Conservation (phyloP, 1,139 yeast genomes). For the Candida neerlandica region DNA sequence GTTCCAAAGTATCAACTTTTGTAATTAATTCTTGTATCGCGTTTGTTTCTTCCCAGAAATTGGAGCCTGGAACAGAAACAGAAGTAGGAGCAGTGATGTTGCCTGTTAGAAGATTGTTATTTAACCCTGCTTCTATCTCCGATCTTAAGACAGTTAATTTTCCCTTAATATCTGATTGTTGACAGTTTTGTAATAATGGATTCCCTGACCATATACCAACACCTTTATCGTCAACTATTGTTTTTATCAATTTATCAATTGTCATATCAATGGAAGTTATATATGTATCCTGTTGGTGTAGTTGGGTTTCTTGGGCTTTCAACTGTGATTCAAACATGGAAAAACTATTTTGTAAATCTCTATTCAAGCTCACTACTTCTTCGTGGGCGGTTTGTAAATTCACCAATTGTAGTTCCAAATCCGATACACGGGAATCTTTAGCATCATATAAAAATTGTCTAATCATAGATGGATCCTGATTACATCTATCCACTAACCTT, state of each 20-base stretch:
- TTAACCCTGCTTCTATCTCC: conserved; percentile 19
- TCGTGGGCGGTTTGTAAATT: conserved; percentile 33
- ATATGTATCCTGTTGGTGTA: conserved; percentile 19
- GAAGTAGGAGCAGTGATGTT: no score
- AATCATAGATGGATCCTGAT: not conserved
- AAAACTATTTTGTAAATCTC: conserved; percentile 40
- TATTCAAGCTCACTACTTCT: conserved; percentile 38
- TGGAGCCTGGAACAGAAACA: no score
- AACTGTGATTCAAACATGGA: conserved; percentile 38
- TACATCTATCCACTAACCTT: conserved; percentile 33
- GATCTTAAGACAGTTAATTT: conserved; percentile 29
- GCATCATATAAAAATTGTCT: not conserved
- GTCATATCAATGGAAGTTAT: conserved; percentile 21
- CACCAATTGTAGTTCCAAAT: conserved; percentile 19
- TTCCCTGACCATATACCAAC: conserved; percentile 20
- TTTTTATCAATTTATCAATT: conserved; percentile 27
- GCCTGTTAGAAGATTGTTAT: no score
- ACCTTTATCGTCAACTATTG: conserved; percentile 22
- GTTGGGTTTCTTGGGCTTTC: conserved; percentile 27
- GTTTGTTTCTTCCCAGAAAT: no score
- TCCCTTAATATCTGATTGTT: conserved; percentile 22
- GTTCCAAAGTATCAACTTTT: no score
- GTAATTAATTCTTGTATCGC: no score
- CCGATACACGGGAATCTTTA: conserved; percentile 19
- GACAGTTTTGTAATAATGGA: conserved; percentile 22